Conservation (phyloP, 2,329 filamentous ascomycete species). For the Clonostachys solani region DNA sequence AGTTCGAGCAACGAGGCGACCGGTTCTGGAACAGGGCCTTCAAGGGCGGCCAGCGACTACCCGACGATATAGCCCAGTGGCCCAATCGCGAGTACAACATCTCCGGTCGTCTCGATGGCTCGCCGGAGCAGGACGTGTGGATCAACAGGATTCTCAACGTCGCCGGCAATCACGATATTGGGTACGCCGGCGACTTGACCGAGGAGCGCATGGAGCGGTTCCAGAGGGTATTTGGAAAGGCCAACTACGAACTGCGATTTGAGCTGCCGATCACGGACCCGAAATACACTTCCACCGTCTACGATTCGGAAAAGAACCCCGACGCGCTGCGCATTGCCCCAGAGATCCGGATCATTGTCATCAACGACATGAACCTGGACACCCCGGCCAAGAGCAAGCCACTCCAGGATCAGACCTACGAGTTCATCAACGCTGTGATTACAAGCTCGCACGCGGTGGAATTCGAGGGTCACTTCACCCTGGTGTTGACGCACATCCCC, state of each 20-base stretch:
- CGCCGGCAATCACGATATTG: constrained; percentile 93
- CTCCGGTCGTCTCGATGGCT: constrained; percentile 41
- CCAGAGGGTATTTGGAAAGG: constrained; percentile 77
- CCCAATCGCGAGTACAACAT: constrained; percentile 45
- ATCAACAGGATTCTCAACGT: constrained; percentile 78
- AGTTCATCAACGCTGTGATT: constrained; percentile 70
- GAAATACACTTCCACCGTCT: constrained; percentile 31
- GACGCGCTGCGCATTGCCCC: constrained; percentile 48
- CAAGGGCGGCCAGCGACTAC: constrained; percentile 59
- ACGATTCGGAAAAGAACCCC: constrained; percentile 34
- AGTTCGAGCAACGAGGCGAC: constrained; percentile 70
- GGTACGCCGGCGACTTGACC: constrained; percentile 89
- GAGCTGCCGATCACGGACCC: constrained; percentile 45
- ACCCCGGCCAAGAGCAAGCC: constrained; percentile 64
- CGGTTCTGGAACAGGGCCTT: constrained; percentile 84
- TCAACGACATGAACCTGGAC: constrained; percentile 95
- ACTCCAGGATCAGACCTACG: constrained; percentile 73
- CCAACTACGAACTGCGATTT: constrained; percentile 86
- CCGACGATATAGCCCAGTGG: constrained; percentile 45
- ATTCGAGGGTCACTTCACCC: constrained; percentile 64
- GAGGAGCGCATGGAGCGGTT: constrained; percentile 73
- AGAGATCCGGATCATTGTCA: constrained; percentile 74
- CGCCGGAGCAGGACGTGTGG: constrained; percentile 54
- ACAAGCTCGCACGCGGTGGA: constrained; percentile 56
- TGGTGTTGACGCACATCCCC: constrained; percentile 89